Conservation (phyloP, 2,329 filamentous ascomycete species). For the Fonsecaea erecta region DNA sequence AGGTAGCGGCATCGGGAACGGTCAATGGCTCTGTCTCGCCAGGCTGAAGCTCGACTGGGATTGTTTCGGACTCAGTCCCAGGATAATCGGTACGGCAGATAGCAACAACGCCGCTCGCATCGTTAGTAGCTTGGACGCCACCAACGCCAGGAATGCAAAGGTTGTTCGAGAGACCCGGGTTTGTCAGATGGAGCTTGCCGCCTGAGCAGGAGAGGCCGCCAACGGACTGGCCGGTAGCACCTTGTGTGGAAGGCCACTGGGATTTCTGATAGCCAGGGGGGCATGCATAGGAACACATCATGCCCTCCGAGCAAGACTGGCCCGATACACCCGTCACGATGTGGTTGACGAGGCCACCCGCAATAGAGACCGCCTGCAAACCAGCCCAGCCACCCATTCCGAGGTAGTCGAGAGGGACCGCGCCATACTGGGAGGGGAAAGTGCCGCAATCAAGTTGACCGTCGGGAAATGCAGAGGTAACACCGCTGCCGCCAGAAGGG, state of each 20-base stretch:
- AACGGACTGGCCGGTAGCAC: conserved; percentile 77
- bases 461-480: conserved; percentile 74
- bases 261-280: conserved; percentile 89
- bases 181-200: conserved; percentile 78
- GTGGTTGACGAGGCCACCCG: conserved; percentile 62
- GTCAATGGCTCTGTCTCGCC: conserved; percentile 68
- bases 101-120: conserved; percentile 67
- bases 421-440: conserved; percentile 83
- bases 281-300: conserved; percentile 92
- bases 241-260: conserved; percentile 84
- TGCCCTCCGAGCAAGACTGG: conserved; percentile 63
- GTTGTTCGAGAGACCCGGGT: conserved; percentile 63
- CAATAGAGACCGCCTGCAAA: conserved; percentile 68
- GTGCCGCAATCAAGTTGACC: conserved; percentile 70
- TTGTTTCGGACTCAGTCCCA: conserved; percentile 79
- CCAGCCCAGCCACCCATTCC: conserved; percentile 76
- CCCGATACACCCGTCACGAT: conserved; percentile 69
- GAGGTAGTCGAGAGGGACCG: conserved; percentile 71
- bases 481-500: conserved; percentile 52
- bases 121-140: conserved; percentile 76
- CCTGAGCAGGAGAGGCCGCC: conserved; percentile 79
- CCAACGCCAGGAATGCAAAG: conserved; percentile 77
- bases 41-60: conserved; percentile 69
- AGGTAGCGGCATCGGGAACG: conserved; percentile 72
- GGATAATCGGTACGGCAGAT: conserved; percentile 97